phyloP scores from a whole-genome alignment of 495 filamentous ascomycete species.

The Daldinia vernicosa region DNA sequence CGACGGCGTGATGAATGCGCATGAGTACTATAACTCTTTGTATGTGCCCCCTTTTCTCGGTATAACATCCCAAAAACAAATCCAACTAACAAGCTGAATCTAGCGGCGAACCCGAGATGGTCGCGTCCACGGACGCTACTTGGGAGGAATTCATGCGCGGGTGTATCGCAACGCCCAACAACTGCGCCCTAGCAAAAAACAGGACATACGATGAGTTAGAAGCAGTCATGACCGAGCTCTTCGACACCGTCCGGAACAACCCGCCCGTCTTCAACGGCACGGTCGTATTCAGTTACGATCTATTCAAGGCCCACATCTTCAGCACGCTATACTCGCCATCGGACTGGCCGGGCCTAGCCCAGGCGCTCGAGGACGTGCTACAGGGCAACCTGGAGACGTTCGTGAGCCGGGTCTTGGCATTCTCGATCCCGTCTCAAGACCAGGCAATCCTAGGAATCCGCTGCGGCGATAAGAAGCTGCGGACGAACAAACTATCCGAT shows the following conservation, averaged over 20 bases:
- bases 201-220: slow-evolving; percentile 46
- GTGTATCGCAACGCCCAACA: slow-evolving; percentile 42
- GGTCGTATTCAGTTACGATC: not conserved
- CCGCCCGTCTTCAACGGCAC: slow-evolving; percentile 38
- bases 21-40: slow-evolving; percentile 47
- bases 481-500: slow-evolving; percentile 25
- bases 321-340: slow-evolving; percentile 39
- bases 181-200: slow-evolving; percentile 47
- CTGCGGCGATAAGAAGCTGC: slow-evolving; percentile 41
- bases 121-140: slow-evolving; percentile 43
- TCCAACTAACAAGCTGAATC: not conserved
- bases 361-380: slow-evolving; percentile 20
- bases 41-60: not conserved
- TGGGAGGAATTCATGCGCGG: slow-evolving; percentile 44
- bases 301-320: slow-evolving; percentile 36
- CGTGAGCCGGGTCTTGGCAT: not conserved
- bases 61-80: not conserved
- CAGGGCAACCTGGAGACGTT: slow-evolving; percentile 10
- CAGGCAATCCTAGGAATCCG: slow-evolving; percentile 40
- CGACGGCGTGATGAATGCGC: slow-evolving; percentile 54
- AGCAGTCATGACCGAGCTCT: slow-evolving; percentile 34
- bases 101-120: slow-evolving; percentile 43
- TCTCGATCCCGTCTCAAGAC: slow-evolving; percentile 15
- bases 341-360: slow-evolving; percentile 8
- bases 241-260: slow-evolving; percentile 44